Evolutionary conservation across 352 stramenopile genomes (phyloP).

Genomic region (Blastocystis sp.): DNA sequence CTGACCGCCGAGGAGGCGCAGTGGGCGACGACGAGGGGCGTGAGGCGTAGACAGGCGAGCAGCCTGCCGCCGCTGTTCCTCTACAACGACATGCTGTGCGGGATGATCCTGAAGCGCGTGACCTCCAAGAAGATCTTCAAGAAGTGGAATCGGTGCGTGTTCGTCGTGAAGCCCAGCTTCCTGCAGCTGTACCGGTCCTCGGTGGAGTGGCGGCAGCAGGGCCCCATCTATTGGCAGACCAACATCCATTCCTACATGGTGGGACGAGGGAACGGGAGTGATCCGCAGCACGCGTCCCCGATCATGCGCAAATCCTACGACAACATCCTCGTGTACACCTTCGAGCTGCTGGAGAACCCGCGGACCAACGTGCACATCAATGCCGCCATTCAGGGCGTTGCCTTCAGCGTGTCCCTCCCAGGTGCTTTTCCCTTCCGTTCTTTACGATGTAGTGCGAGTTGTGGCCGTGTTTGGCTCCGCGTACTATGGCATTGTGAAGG

Average conservation of each 20-base stretch:
- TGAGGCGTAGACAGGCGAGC: neutral
- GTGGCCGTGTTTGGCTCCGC: slow-evolving; percentile 59
- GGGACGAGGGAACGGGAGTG: neutral
- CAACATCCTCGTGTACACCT: slow-evolving; percentile 69
- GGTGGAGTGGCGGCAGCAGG: slow-evolving; percentile 30
- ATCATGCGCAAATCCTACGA: slow-evolving; percentile 68
- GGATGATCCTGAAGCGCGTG: slow-evolving; percentile 59
- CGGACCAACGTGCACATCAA: slow-evolving; percentile 58
- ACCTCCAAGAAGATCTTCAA: slow-evolving; percentile 70
- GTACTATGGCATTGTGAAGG: slow-evolving; percentile 68
- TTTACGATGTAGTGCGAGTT: slow-evolving; percentile 17
- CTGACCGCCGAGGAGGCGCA: slow-evolving; percentile 16
- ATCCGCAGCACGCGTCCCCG: slow-evolving; percentile 35
- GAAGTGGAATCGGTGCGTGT: slow-evolving; percentile 70
- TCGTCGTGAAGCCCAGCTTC: slow-evolving; percentile 67
- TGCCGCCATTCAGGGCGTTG: slow-evolving; percentile 50
- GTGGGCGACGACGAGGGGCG: neutral
- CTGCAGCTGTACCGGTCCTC: slow-evolving; percentile 61
- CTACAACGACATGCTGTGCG: slow-evolving; percentile 57
- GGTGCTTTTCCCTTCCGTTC: neutral
- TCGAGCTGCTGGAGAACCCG: slow-evolving; percentile 67
- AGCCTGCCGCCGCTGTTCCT: slow-evolving; percentile 61
- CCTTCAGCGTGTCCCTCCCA: slow-evolving; percentile 61
- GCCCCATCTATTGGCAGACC: slow-evolving; percentile 68
- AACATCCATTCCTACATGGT: slow-evolving; percentile 69